A percentile compares a stretch with the other conserved stretches of the same genome.
These are phyloP conservation scores for Berberis vulgaris DNA, from an alignment of 164 flowering plant genomes.

Conservation along the genomic window DNA sequence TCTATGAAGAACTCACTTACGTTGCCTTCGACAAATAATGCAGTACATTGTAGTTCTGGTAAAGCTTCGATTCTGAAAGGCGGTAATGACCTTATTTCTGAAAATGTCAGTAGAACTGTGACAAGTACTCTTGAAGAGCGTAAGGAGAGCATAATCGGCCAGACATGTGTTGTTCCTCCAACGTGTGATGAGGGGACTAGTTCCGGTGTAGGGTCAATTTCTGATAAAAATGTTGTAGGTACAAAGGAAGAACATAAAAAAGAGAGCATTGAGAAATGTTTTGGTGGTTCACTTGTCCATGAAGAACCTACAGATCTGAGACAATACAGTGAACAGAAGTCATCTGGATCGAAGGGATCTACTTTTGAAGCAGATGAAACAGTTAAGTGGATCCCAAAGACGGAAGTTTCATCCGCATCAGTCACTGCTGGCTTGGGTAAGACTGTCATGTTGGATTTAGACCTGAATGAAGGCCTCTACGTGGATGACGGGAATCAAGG, in stretches of 20 bases:
- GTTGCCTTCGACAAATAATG: slow-evolving; percentile 49
- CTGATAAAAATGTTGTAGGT: too few relatives aligned
- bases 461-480: slow-evolving; percentile 78
- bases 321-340: slow-evolving; percentile 16
- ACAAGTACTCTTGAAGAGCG: not conserved
- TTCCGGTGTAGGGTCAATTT: too few relatives aligned
- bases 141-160: slow-evolving; percentile 17
- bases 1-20: slow-evolving; percentile 40
- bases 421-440: slow-evolving; percentile 30
- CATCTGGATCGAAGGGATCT: slow-evolving; percentile 15
- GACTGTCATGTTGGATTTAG: slow-evolving; percentile 59
- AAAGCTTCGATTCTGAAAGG: too few relatives aligned
- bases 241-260: slow-evolving; percentile 5
- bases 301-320: slow-evolving; percentile 1
- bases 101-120: not conserved
- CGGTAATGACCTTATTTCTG: too few relatives aligned
- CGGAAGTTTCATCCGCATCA: slow-evolving; percentile 24
- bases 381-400: slow-evolving; percentile 33
- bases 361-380: slow-evolving; percentile 25
- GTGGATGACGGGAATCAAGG: slow-evolving; percentile 57
- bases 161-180: slow-evolving; percentile 9
- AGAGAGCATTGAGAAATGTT: slow-evolving; percentile 16
- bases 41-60: slow-evolving; percentile 5
- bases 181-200: slow-evolving; percentile 1
- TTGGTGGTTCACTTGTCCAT: too few relatives aligned